phyloP scores from a whole-genome alignment of 1,139 yeast genomes.

The Magnusiomyces clavatus region DNA sequence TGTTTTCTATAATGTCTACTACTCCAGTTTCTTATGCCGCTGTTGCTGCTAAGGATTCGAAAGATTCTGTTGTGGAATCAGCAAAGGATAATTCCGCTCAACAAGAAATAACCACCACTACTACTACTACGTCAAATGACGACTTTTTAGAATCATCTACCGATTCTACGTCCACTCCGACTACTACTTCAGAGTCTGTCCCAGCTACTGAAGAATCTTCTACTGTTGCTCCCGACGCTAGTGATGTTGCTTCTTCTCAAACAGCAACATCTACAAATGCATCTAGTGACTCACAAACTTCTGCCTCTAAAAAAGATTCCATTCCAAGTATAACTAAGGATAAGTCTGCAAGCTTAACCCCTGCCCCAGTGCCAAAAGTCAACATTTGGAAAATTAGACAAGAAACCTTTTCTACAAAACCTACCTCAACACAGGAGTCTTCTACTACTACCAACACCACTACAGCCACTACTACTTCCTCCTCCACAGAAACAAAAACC shows the following conservation, averaged over 20 bases:
- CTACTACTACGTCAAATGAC: constrained; percentile 16
- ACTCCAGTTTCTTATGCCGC: constrained; percentile 28
- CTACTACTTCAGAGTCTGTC: constrained; percentile 19
- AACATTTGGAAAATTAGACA: constrained; percentile 33
- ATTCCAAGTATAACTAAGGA: constrained; percentile 15
- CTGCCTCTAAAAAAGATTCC: constrained; percentile 12
- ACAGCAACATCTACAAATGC: constrained; percentile 13
- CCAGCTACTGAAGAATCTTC: constrained; percentile 16
- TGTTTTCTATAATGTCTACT: constrained; percentile 13
- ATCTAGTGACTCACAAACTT: constrained; percentile 10
- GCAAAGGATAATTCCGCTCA: not conserved
- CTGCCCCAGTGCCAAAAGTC: constrained; percentile 38
- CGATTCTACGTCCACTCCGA: constrained; percentile 3
- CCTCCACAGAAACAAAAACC: not conserved
- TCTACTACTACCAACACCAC: not conserved
- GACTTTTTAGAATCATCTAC: constrained; percentile 17
- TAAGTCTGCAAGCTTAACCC: constrained; percentile 29
- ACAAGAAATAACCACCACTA: constrained; percentile 8
- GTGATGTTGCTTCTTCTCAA: constrained; percentile 13
- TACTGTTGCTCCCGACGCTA: constrained; percentile 28
- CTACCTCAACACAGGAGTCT: not conserved
- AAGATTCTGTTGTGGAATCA: constrained; percentile 5
- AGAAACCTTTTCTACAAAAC: not conserved
- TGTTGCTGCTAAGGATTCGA: constrained; percentile 20
- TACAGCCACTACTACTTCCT: not conserved